Conservation (phyloP, 257 asterid genomes). For the Fraxinus americana region DNA sequence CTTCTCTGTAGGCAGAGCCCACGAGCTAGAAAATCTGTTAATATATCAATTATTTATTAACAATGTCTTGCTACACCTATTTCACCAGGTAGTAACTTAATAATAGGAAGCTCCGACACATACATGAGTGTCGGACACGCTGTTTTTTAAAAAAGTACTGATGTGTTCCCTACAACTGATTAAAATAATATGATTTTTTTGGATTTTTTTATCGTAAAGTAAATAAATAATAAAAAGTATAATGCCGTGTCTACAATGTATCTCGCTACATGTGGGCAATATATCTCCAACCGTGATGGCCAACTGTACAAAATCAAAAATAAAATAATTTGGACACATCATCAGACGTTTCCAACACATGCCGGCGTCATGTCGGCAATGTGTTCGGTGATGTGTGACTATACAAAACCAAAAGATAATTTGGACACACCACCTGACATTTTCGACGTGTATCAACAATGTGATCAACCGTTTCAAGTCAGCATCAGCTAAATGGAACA, state of each 20-base stretch:
- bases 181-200: too few species aligned
- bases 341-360: neutral
- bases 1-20: neutral
- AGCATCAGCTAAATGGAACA: neutral
- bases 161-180: neutral
- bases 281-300: too few species aligned
- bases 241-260: too few species aligned
- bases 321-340: neutral
- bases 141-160: too few species aligned
- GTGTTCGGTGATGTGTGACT: neutral
- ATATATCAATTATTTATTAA: neutral
- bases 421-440: neutral
- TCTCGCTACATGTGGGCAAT: too few species aligned
- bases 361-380: neutral
- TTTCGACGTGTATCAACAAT: too few species aligned
- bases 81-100: neutral
- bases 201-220: too few species aligned
- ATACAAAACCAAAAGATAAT: neutral
- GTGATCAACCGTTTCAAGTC: neutral
- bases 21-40: neutral
- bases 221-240: too few species aligned
- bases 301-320: too few species aligned
- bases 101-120: too few species aligned
- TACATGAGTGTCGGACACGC: neutral
- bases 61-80: neutral